Percentiles rank a stretch among this genome's conserved stretches.
These are phyloP conservation scores for Flaveria sonorensis DNA, from an alignment of 129 eudicot genomes.

Conservation along the genomic window DNA sequence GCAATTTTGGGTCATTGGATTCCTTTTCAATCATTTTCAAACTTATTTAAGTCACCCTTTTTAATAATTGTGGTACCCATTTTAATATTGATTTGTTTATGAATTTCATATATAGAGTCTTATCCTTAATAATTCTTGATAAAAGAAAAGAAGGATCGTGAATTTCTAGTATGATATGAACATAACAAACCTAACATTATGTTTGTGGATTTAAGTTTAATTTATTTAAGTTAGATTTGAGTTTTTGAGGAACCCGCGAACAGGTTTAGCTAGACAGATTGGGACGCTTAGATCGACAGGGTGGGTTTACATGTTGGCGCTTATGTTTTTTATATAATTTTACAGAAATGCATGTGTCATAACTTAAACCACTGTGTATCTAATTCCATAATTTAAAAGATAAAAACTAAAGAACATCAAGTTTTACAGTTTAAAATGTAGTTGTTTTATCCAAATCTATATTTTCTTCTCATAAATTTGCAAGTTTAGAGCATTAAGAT, in stretches of 20 bases:
- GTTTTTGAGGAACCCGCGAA: too few relatives aligned
- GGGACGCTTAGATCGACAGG: too few relatives aligned
- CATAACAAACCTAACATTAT: neutral
- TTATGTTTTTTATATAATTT: neutral
- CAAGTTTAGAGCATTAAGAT: too few relatives aligned
- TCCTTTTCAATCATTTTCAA: constrained; percentile 23
- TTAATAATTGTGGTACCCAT: neutral
- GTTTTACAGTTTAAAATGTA: neutral
- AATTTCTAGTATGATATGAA: neutral
- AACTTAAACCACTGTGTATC: too few relatives aligned
- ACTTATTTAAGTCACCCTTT: constrained; percentile 14
- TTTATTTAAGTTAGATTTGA: neutral
- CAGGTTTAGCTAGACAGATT: too few relatives aligned
- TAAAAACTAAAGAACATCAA: neutral
- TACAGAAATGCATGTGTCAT: too few relatives aligned
- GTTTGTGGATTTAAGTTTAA: neutral
- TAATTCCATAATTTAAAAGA: neutral
- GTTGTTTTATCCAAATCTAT: too few relatives aligned
- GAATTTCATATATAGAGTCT: constrained; percentile 6
- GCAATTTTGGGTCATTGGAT: constrained; percentile 24
- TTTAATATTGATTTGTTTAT: neutral
- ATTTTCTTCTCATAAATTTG: too few relatives aligned
- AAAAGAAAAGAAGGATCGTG: neutral
- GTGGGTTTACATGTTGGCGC: neutral
- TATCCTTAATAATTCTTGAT: constrained; percentile 3